These are phyloP conservation scores for Crithidia sp. DNA, from an alignment of 208 protist genomes.

Conservation along the genomic window DNA sequence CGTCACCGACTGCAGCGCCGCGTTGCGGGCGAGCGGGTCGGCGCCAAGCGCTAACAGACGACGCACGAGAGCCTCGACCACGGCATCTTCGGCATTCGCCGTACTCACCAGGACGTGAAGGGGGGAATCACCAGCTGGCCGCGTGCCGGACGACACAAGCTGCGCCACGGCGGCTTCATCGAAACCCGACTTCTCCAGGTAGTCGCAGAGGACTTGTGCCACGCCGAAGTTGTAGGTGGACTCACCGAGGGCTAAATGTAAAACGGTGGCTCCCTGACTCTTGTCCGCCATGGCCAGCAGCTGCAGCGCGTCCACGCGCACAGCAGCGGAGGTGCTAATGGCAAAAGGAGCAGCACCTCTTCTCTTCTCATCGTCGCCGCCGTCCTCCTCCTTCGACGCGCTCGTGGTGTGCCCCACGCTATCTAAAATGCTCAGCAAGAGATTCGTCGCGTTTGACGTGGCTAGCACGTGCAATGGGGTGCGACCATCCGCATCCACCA, in stretches of 20 bases:
- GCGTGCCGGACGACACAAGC: slow-evolving; percentile 27
- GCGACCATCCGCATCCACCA: slow-evolving; percentile 44
- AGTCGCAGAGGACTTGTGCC: slow-evolving; percentile 33
- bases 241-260: slow-evolving; percentile 48
- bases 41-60: slow-evolving; percentile 38
- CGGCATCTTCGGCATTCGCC: slow-evolving; percentile 41
- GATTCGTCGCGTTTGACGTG: slow-evolving; percentile 39
- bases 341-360: not conserved
- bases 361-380: not conserved
- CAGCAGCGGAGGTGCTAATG: slow-evolving; percentile 7
- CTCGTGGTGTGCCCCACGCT: slow-evolving; percentile 2
- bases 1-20: not conserved
- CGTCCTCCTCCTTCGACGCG: slow-evolving; percentile 6
- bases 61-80: slow-evolving; percentile 32
- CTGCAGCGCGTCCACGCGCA: slow-evolving; percentile 28
- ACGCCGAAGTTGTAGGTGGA: slow-evolving; percentile 37
- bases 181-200: slow-evolving; percentile 26
- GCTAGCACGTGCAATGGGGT: slow-evolving; percentile 69
- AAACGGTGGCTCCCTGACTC: slow-evolving; percentile 27
- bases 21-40: slow-evolving; percentile 6
- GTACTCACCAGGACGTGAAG: slow-evolving; percentile 49
- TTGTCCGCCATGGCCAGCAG: slow-evolving; percentile 36
- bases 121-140: slow-evolving; percentile 20
- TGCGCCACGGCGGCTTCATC: slow-evolving; percentile 10
- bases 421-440: slow-evolving; percentile 38